Conservation (phyloP, 2,329 filamentous ascomycete genomes). For the Zarea fungicola region DNA sequence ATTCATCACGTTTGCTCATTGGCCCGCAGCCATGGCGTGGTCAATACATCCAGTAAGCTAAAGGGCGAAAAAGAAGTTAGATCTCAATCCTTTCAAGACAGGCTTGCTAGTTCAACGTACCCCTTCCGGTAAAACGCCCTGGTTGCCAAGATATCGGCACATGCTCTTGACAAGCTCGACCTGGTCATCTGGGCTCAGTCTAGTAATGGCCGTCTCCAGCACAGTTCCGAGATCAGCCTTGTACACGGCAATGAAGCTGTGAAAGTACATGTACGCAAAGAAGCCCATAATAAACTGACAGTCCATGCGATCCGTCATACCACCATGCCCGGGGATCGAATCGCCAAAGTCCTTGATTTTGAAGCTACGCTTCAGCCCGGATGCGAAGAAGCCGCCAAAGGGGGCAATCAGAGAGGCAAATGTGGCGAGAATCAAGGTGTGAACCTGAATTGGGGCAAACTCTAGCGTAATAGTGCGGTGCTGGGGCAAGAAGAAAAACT, state of each 20-base stretch:
- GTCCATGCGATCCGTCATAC: conserved; percentile 98
- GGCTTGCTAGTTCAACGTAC: conserved; percentile 24
- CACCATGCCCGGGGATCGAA: conserved; percentile 93
- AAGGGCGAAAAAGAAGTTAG: background rate
- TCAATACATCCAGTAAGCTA: conserved; percentile 13
- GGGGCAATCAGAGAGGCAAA: conserved; percentile 96
- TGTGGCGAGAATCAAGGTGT: conserved; percentile 82
- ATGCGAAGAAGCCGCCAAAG: conserved; percentile 97
- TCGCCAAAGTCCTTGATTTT: conserved; percentile 99
- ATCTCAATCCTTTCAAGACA: too few species aligned
- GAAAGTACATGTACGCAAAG: conserved; percentile 97
- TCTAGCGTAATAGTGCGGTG: conserved; percentile 58
- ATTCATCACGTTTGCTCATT: conserved; percentile 9
- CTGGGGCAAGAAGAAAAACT: conserved; percentile 66
- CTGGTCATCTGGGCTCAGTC: conserved; percentile 83
- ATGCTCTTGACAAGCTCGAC: conserved; percentile 69
- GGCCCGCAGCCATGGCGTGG: conserved; percentile 9
- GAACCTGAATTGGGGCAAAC: conserved; percentile 85
- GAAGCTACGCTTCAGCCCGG: conserved; percentile 94
- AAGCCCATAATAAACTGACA: conserved; percentile 99
- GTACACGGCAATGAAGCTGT: conserved; percentile 90
- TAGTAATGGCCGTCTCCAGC: conserved; percentile 86
- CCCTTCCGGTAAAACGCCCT: conserved; percentile 40
- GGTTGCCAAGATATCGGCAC: conserved; percentile 59
- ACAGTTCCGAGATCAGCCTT: conserved; percentile 80